Evolutionary conservation across 495 filamentous ascomycete genomes (phyloP), one percentile per base, ranked within the genome.

Genomic region (Pyronema omphalodes): DNA sequence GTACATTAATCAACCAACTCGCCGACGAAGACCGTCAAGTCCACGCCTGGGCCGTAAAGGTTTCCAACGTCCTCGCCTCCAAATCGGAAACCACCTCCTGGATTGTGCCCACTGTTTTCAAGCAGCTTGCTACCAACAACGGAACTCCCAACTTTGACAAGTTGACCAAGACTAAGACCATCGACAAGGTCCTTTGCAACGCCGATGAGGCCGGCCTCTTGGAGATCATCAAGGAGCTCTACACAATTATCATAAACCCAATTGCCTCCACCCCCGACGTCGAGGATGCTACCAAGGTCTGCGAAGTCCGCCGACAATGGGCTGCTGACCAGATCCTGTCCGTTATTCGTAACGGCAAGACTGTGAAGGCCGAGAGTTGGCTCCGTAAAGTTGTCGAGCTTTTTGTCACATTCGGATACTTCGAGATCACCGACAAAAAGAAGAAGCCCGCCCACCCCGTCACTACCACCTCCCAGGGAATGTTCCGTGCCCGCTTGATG

Each of bases 1-100:
- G 80, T 37, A 89, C 81, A 62, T 67, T 95, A 44, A 84, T 82
- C 67, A 93, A 94, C 65, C 93, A 96, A 53, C 76, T 91, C 3
- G 68, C 82, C 0, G 81, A 87, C n/a, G 70, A 81, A 46, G 84
- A 91, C 51, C 78, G 89, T 19, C 91, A 88, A 61, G 74, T 96
- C 29, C 83, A 94, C 70, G 77, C 79, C 3, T 79, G 81, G 52
- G 87, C 91, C 3, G 69, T 80, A 51, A 85, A 83, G 61, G 74
- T 80, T 0, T 60, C 86, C 6, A 83, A 84, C 56, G 68, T 76
- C 1, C 75, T 94, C 3, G 75, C 84, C 55, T 64, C 67, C 11
- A 75, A 77, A n/a, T 81, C 82, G 0, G 77, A 83, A 47, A 69
- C 71, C 7, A 69, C 84, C 15, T 81, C 84, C 6, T 70, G 69